phyloP scores from a whole-genome alignment of 805 yeast species.

The Soucietia sequanensis region DNA sequence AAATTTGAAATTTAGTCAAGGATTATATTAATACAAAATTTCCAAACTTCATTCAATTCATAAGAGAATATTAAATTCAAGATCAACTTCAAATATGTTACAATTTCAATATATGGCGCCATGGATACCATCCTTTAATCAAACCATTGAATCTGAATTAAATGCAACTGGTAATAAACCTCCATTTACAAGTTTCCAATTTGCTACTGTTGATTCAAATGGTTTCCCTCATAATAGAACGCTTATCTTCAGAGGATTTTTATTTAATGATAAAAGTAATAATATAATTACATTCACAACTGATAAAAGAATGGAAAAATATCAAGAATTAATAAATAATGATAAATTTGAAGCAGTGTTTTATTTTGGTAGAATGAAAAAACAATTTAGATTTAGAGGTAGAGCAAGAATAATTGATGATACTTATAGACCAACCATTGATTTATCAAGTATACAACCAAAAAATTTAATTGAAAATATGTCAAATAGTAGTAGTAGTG shows the following conservation, averaged over 20 bases:
- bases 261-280: conserved; percentile 65
- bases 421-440: conserved; percentile 29
- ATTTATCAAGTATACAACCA: conserved; percentile 30
- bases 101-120: conserved; percentile 52
- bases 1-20: too few species aligned
- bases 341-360: conserved; percentile 74
- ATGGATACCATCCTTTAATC: conserved; percentile 69
- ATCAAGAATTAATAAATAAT: conserved; percentile 48
- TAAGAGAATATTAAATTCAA: too few species aligned
- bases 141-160: conserved; percentile 49
- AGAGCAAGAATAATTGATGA: conserved; percentile 47
- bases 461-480: conserved; percentile 16
- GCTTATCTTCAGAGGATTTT: conserved; percentile 69
- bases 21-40: too few species aligned
- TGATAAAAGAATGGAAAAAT: conserved; percentile 68
- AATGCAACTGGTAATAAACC: conserved; percentile 21
- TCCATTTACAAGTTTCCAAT: conserved; percentile 61
- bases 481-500: conserved; percentile 11
- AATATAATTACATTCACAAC: conserved; percentile 70
- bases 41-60: too few species aligned
- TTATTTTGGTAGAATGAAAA: conserved; percentile 59
- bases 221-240: conserved; percentile 67
- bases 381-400: conserved; percentile 76
- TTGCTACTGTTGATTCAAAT: conserved; percentile 59
- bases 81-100: conserved; percentile 24